Evolutionary conservation across 1,139 yeast genomes (phyloP).

Genomic region (Saccharomyces hybrid): DNA sequence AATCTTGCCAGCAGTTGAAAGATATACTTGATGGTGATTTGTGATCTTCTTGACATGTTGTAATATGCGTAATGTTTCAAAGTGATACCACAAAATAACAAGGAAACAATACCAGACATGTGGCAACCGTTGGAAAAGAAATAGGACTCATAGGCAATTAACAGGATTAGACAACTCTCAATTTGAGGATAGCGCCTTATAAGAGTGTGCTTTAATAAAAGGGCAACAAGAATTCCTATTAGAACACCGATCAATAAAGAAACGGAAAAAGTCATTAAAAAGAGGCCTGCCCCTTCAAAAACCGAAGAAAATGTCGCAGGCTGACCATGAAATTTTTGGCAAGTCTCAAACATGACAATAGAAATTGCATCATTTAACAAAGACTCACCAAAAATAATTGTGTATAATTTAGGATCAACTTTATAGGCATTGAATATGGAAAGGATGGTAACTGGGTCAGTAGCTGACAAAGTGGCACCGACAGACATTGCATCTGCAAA

Average conservation of each 20-base stretch:
- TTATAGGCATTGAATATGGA: conserved; percentile 95
- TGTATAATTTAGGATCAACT: conserved; percentile 94
- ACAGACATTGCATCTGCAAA: conserved; percentile 95
- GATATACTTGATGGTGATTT: conserved; percentile 89
- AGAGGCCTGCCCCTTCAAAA: conserved; percentile 90
- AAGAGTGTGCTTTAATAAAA: conserved; percentile 84
- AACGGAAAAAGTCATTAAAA: conserved; percentile 86
- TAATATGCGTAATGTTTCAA: conserved; percentile 93
- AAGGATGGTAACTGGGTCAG: conserved; percentile 95
- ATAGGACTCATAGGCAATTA: conserved; percentile 92
- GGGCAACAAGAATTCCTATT: conserved; percentile 82
- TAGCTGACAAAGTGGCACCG: conserved; percentile 95
- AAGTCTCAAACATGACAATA: conserved; percentile 97
- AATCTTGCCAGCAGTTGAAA: conserved; percentile 91
- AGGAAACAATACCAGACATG: conserved; percentile 96
- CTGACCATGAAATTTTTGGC: conserved; percentile 91
- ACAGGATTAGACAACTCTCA: conserved; percentile 83
- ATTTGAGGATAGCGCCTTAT: conserved; percentile 91
- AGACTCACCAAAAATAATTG: conserved; percentile 95
- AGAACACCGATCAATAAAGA: conserved; percentile 86
- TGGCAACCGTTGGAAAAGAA: conserved; percentile 98
- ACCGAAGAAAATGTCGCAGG: conserved; percentile 66
- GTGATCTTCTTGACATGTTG: conserved; percentile 95
- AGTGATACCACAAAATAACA: conserved; percentile 92
- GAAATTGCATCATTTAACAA: conserved; percentile 94